These are phyloP conservation scores for Alternaria viburni DNA, from an alignment of 2,329 filamentous ascomycete genomes.

Conservation along the genomic window DNA sequence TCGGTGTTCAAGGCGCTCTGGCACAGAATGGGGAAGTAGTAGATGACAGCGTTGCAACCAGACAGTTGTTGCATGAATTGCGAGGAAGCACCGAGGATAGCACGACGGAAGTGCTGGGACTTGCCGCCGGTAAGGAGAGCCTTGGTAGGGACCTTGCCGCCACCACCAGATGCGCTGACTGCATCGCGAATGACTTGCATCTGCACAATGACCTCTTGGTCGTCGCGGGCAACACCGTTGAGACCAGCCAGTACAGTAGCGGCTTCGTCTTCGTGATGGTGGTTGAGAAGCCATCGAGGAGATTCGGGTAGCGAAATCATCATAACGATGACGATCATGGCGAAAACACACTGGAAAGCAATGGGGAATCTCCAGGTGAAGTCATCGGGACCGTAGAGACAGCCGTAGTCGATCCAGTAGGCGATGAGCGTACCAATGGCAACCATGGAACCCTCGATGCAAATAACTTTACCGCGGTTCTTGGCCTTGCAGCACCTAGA, in stretches of 20 bases:
- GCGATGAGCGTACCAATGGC: slow-evolving; percentile 58
- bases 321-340: slow-evolving; percentile 37
- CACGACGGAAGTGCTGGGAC: slow-evolving; percentile 68
- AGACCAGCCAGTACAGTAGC: slow-evolving; percentile 56
- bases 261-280: slow-evolving; percentile 55
- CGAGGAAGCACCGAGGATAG: slow-evolving; percentile 64
- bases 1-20: slow-evolving; percentile 59
- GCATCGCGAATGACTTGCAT: slow-evolving; percentile 68
- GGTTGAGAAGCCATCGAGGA: slow-evolving; percentile 42
- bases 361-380: slow-evolving; percentile 59
- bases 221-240: slow-evolving; percentile 55
- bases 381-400: slow-evolving; percentile 34
- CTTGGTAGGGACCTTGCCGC: slow-evolving; percentile 44
- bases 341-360: slow-evolving; percentile 59
- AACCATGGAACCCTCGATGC: slow-evolving; percentile 61
- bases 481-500: slow-evolving; percentile 54
- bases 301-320: slow-evolving; percentile 47
- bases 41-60: slow-evolving; percentile 52
- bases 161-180: slow-evolving; percentile 45
- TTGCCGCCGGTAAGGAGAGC: slow-evolving; percentile 66
- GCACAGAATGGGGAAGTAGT: slow-evolving; percentile 54
- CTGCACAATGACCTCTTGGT: slow-evolving; percentile 63
- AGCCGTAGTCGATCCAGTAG: slow-evolving; percentile 60
- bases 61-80: slow-evolving; percentile 67
- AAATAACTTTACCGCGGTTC: slow-evolving; percentile 66